Evolutionary conservation across 176 grass and related monocot species (phyloP), one percentile per base, ranked within the genome.

Genomic region (Thalia dealbata): DNA sequence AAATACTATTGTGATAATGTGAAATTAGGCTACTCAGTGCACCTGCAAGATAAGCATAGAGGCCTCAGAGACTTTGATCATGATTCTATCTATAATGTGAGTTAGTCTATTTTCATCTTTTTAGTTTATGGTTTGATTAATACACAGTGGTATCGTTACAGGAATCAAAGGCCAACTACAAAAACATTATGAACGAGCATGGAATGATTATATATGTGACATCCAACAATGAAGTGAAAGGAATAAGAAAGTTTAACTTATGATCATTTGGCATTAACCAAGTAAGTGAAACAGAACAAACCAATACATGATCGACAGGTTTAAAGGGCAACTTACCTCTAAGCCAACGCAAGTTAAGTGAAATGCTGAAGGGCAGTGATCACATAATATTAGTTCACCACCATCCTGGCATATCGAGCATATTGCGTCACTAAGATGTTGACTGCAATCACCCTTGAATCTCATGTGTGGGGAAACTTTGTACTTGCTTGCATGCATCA

Each of bases 361-460:
- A 78, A 82, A 95, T 61, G 84, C 65, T 70, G 91, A 85, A 50
- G 87, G 86, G 23, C 91, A 95, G 68, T 82, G 69, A 30, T 84
- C 79, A 76, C 91, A 95, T 15, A 89, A 54, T 65, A 90, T 76
- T 74, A 95, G 60, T 24, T 69, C 59, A 45, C 91, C 91, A 65
- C 79, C 84, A 70, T 87, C 79, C 65, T 85, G 80, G 68, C 91
- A 95, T 48, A 86, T 71, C 16, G 81, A 89, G 84, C 91, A 95
- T 69, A 95, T 82, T 2, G 67, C 69, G 81, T 95, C 91, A 78
- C 69, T 95, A 78, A 81, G 81, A 61, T 64, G 19, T 28, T 87
- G 74, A 50, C 63, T 75, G 68, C 76, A 66, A 61, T 78, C 83
- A 74, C 76, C 76, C 70, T 89, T 93, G 69, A 86, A 79, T 54